These are phyloP conservation scores for Acorus gramineus DNA, from an alignment of 106 monocot species.

Conservation along the genomic window DNA sequence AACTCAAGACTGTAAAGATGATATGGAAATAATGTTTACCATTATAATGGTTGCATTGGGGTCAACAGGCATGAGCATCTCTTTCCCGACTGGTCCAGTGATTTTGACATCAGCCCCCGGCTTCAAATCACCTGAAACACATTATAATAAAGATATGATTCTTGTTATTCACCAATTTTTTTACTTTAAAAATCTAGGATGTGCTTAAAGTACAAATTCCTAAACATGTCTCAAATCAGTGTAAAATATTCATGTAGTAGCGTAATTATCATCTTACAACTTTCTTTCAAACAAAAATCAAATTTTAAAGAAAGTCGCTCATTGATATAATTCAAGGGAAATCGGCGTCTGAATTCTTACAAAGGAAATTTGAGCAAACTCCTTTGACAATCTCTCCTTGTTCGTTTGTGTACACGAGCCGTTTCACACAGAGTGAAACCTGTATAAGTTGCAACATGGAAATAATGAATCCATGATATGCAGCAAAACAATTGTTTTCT, in stretches of 20 bases:
- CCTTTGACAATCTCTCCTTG: slow-evolving; percentile 96
- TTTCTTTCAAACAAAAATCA: no score
- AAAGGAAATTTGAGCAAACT: slow-evolving; percentile 97
- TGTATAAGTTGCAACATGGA: slow-evolving; percentile 10
- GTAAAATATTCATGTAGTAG: no score
- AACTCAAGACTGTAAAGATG: not conserved
- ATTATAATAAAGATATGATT: no score
- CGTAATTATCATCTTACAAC: no score
- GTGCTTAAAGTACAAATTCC: no score
- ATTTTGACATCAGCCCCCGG: slow-evolving; percentile 80
- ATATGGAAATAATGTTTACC: slow-evolving; percentile 23
- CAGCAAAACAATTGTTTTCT: no score
- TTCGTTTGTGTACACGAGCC: slow-evolving; percentile 91
- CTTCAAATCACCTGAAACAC: slow-evolving; percentile 67
- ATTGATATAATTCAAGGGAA: no score
- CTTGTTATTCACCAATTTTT: no score
- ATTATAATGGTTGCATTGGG: slow-evolving; percentile 90
- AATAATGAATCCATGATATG: no score
- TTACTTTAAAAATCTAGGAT: no score
- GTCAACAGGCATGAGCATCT: slow-evolving; percentile 98
- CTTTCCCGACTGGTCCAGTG: slow-evolving; percentile 94
- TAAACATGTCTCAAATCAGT: no score
- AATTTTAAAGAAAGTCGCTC: no score
- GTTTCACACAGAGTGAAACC: slow-evolving; percentile 95
- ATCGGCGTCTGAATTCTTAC: slow-evolving; percentile 27